Base-by-base conservation (phyloP, 1,139 yeast species). In the Yamadazyma dushanensis region DNA sequence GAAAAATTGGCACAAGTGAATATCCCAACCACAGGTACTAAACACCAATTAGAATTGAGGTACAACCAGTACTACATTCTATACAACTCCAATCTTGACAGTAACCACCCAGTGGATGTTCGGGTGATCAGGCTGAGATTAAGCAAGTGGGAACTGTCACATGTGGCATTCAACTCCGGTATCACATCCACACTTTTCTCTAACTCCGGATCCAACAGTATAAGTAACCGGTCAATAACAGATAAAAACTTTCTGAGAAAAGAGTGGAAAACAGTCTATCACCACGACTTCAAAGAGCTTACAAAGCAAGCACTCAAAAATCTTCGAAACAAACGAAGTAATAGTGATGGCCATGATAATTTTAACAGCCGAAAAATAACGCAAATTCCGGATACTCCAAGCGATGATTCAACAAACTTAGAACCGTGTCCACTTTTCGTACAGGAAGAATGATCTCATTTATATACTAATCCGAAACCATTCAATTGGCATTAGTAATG, bases 11-110 rank as follows among this genome's bases (percentile, higher is more conserved):
- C 69, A 1, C 66, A 72, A 5, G 55, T 78, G 21, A 76, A 78
- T 15, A 56, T 90, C 5, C 76, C 90, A 0, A 68, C 78, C 0
- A 54, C 56, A 4, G 97, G 97, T 0, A 61, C 81, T 3, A 64
- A 87, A 43, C 62, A 63, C 17, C 83, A 78, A 46, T 53, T 89
- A 47, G 90, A 86, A 43, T 62, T 75, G 21, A 65, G 97, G 31
- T 85, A 84, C 54, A 80, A 80, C 41, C 95, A 90, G 45, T 90
- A 82, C 65, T 79, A 85, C 42, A 78, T 83, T 24, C 55, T 89
- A 11, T 85, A 82, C 78, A 90, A 90, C 51, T 83, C 96, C 13
- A 89, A 89, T 51, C 71, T 82, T 34, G 97, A 89, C 52, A 74
- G 89, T n/a, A 66, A 76, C 33, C 68, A 67, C 19, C 97, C 96